Percentiles rank a stretch among this genome's conserved stretches.
These are phyloP conservation scores for Ophiostoma ips DNA, from an alignment of 2,329 filamentous ascomycete species.

Conservation along the genomic window DNA sequence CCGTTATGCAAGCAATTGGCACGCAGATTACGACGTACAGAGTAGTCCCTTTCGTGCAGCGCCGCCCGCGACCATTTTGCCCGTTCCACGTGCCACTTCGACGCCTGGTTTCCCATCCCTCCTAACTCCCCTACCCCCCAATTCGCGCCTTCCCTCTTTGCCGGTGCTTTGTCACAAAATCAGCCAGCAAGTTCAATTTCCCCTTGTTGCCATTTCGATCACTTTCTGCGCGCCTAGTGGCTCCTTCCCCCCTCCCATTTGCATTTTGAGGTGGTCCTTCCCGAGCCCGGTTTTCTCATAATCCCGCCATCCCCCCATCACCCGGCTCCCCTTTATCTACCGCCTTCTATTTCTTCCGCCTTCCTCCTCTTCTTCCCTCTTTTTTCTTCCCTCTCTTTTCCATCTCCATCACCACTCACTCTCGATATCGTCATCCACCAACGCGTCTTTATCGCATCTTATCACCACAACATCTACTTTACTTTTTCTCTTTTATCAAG, in stretches of 20 bases:
- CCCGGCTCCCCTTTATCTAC: not conserved
- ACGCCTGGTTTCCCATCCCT: too few relatives aligned
- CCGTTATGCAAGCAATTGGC: not conserved
- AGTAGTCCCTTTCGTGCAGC: not conserved
- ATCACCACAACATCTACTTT: conserved; percentile 19
- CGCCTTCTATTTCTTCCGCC: conserved; percentile 6
- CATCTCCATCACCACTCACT: conserved; percentile 18
- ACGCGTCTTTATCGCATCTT: conserved; percentile 15
- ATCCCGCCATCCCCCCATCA: not conserved
- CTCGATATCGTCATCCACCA: conserved; percentile 17
- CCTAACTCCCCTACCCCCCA: not conserved
- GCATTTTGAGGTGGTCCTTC: not conserved
- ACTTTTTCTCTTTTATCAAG: conserved; percentile 32
- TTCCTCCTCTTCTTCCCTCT: not conserved
- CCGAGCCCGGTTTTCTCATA: conserved; percentile 2
- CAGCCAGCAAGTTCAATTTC: not conserved
- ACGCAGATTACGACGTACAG: not conserved
- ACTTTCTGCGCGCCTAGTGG: not conserved
- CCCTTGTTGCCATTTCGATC: not conserved
- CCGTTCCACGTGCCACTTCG: not conserved
- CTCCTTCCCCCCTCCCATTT: not conserved
- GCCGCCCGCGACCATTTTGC: not conserved
- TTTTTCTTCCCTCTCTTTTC: not conserved
- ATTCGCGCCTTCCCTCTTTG: not conserved
- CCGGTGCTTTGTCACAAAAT: not conserved